These are phyloP conservation scores for Colletotrichum chlorophyti DNA, from an alignment of 2,329 filamentous ascomycete species.

Conservation along the genomic window DNA sequence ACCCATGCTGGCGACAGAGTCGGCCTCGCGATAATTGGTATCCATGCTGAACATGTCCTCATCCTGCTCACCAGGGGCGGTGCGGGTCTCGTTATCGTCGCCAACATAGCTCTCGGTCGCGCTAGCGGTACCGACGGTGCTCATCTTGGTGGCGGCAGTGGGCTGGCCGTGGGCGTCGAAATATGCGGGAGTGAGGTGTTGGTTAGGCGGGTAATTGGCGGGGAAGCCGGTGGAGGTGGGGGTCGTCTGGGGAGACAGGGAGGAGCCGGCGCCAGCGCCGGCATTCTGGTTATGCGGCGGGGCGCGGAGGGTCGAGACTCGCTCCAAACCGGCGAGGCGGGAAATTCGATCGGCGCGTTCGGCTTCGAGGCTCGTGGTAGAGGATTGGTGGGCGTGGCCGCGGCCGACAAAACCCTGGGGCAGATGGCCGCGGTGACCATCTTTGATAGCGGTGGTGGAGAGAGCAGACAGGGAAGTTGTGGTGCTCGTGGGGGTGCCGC, in stretches of 20 bases:
- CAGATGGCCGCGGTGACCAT: slow-evolving; percentile 86
- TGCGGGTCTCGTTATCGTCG: slow-evolving; percentile 56
- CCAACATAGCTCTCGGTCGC: slow-evolving; percentile 78
- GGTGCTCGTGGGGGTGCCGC: slow-evolving; percentile 90
- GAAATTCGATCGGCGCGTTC: slow-evolving; percentile 96
- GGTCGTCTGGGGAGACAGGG: slow-evolving; percentile 56
- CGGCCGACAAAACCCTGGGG: slow-evolving; percentile 63
- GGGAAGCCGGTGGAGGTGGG: slow-evolving; percentile 56
- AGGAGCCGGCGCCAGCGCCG: slow-evolving; percentile 38
- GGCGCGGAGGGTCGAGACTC: slow-evolving; percentile 78
- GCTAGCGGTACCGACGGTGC: slow-evolving; percentile 89
- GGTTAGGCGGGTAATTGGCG: slow-evolving; percentile 41
- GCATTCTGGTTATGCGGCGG: slow-evolving; percentile 40
- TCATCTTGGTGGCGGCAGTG: slow-evolving; percentile 74
- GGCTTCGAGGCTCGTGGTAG: slow-evolving; percentile 80
- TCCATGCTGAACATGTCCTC: slow-evolving; percentile 78
- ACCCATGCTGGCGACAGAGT: slow-evolving; percentile 63
- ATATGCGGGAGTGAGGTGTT: slow-evolving; percentile 68
- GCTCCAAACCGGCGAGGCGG: slow-evolving; percentile 88
- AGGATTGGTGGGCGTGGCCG: slow-evolving; percentile 64
- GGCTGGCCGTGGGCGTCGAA: slow-evolving; percentile 80
- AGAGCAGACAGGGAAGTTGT: slow-evolving; percentile 91
- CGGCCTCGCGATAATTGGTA: slow-evolving; percentile 64
- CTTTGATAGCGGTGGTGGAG: slow-evolving; percentile 94
- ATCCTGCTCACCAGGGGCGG: slow-evolving; percentile 61